phyloP scores from a whole-genome alignment of 1,284 basidiomycete genomes.

The Ceratobasidium theobromae region DNA sequence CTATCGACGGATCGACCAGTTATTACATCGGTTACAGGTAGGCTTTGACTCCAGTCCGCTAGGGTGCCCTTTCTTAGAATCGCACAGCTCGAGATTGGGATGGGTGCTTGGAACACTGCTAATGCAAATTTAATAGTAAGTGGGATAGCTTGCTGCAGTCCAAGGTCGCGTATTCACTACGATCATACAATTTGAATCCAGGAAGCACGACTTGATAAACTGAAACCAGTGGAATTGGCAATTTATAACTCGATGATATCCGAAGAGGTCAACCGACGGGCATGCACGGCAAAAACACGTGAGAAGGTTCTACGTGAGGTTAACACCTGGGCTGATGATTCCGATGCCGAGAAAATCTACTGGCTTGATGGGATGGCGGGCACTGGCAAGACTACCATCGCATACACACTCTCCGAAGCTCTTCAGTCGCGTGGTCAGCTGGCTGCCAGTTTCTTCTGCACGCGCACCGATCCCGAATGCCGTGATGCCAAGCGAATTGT shows the following conservation, averaged over 20 bases:
- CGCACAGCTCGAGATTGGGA: neutral
- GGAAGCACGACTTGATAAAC: neutral
- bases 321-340: too few species aligned
- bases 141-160: neutral
- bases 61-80: neutral
- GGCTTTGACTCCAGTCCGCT: neutral
- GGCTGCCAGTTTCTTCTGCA: constrained; percentile 1
- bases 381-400: too few species aligned
- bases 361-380: too few species aligned
- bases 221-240: neutral
- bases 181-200: too few species aligned
- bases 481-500: neutral
- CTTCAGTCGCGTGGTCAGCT: too few species aligned
- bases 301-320: too few species aligned
- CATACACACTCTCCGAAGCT: too few species aligned
- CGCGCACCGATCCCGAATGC: neutral
- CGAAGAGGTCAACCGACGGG: neutral
- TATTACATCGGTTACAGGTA: neutral
- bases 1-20: neutral
- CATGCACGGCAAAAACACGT: too few species aligned
- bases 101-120: too few species aligned
- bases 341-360: too few species aligned
- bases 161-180: too few species aligned
- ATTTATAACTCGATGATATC: neutral
- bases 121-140: too few species aligned